A percentile compares a stretch with the other conserved stretches of the same genome.
Conservation (phyloP, 148 eudicot species). For the Rhododendron vialii region DNA sequence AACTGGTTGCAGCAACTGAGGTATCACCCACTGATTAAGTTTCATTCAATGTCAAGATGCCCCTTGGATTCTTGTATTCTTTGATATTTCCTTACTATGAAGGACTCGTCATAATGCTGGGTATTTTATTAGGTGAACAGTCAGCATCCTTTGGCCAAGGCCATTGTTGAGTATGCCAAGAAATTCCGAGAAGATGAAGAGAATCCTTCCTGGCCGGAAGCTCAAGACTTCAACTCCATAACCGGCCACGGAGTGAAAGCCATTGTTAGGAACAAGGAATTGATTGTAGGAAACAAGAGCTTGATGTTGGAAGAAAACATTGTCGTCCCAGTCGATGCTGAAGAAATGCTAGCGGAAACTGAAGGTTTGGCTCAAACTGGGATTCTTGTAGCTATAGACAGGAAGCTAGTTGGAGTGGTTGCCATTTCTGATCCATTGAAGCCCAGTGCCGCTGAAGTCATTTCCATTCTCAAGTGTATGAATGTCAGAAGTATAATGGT, state of each 20-base stretch:
- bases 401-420: constrained; percentile 58
- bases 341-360: constrained; percentile 59
- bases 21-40: neutral
- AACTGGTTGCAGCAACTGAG: constrained; percentile 87
- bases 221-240: constrained; percentile 56
- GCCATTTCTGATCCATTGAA: constrained; percentile 86
- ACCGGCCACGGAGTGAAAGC: constrained; percentile 86
- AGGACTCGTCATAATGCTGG: neutral
- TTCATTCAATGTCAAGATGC: neutral
- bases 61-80: neutral
- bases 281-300: constrained; percentile 79
- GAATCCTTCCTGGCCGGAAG: constrained; percentile 58
- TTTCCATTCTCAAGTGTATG: constrained; percentile 80
- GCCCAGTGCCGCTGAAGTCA: constrained; percentile 65
- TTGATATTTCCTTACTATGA: neutral
- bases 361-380: constrained; percentile 87
- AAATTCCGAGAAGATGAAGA: constrained; percentile 63
- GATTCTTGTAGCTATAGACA: constrained; percentile 65
- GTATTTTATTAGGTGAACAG: constrained; percentile 58
- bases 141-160: constrained; percentile 96
- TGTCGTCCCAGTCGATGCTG: constrained; percentile 51
- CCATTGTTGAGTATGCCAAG: constrained; percentile 78
- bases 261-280: constrained; percentile 45
- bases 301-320: constrained; percentile 60
- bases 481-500: constrained; percentile 75